Evolutionary conservation across 768 basidiomycete species (phyloP), one percentile per base, ranked within the genome.

Genomic region (Suillus sp.): DNA sequence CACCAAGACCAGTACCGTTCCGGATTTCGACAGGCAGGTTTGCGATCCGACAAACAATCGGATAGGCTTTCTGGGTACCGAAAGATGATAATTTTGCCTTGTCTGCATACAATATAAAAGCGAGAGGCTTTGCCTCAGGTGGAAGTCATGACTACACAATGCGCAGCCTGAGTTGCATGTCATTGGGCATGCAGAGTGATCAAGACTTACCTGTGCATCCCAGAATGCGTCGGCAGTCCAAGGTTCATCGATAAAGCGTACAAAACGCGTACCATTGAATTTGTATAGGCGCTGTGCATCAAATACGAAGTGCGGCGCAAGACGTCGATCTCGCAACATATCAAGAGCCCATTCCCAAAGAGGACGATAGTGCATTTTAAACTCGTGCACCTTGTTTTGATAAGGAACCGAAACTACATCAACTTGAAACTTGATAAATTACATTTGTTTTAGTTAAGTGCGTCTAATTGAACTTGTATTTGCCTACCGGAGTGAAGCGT

Each of bases 101-200:
- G 66, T 82, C 79, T 7, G 79, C 76, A 71, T 80, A 82, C 0
- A 81, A 47, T 30, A 80, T 76, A 32, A 78, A 70, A 4, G 65
- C 64, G 3, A 78, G 65, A 0, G 75, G 73, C 25, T 74, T 74
- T 4, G 68, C 75, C 14, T 47, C 69, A 4, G 22, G 25, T 4
- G 69, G 67, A 38, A 65, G 58, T 50, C 48, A 27, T 51, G 59
- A 55, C 64, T 65, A 30, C 30, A 61, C 40, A 54, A 42, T n/a
- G 57, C 6, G 16, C 53, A n/a, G n/a, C n/a, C n/a, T n/a, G n/a
- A 45, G 45, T 59, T 42, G 25, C 32, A 43, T 45, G 10, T 38
- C 30, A 42, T 63, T 60, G 4, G 9, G n/a, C 40, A 53, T 38
- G 40, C 16, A 32, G 60, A 25, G 32, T 34, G 47, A 40, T 27